Evolutionary conservation across 1,139 yeast species (phyloP), one percentile per base, ranked within the genome.

Genomic region (Pichia terricola): DNA sequence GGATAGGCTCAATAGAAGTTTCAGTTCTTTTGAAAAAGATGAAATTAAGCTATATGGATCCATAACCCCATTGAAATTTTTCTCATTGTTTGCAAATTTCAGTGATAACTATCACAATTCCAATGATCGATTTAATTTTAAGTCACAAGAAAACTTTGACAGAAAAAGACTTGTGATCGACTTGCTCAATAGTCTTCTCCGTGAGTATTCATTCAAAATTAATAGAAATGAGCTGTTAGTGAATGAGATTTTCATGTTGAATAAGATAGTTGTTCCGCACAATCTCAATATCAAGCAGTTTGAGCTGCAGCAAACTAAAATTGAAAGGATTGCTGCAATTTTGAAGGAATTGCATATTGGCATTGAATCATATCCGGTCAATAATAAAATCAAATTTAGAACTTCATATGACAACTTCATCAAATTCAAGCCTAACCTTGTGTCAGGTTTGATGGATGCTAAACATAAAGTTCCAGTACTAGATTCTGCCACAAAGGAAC

Each of bases 1-100:
- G 51, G 96, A 88, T 56, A 48, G 62, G 28, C 62, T 77, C 57
- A 57, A 62, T 35, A 58, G 61, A 1, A 50, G 48, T 11, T 48
- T 43, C 26, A 47, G 35, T 16, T 41, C 47, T 9, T 49, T 46
- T 64, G 76, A 28, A 56, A 70, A 45, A 11, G 75, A 73, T 45
- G 84, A 79, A 41, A 55, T 80, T 26, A 63, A 70, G 26, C 69
- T 72, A 35, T 86, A 84, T 57, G 67, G 76, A 8, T 66, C 80
- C 0, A 66, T 75, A 32, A 75, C 82, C 0, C 75, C 81, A 3
- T 59, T 84, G 55, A 83, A 81, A 44, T 75, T 81, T 44, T 82
- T 79, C 70, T 66, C 75, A 8, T 61, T 76, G 41, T 87, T 86
- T 72, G 28, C 61, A 67, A 47, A 67, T 66, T 34, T 53, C 30